Conservation (phyloP, 1,284 basidiomycete genomes). For the Ganoderma leucocontextum region DNA sequence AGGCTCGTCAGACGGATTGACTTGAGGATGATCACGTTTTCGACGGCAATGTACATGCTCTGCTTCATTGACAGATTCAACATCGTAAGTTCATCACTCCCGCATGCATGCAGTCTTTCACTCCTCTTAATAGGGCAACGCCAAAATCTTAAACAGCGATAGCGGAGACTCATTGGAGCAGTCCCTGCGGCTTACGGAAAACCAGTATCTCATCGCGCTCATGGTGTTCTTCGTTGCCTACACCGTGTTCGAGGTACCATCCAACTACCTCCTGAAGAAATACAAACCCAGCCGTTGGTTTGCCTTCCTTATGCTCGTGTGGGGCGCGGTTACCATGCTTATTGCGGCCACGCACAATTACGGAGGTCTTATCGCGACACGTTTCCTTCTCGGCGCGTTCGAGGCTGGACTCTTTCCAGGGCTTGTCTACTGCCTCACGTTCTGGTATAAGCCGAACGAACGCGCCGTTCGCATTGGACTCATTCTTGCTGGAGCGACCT, state of each 20-base stretch:
- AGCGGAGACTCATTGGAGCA: constrained; percentile 45
- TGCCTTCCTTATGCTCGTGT: constrained; percentile 48
- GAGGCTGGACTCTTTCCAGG: constrained; percentile 75
- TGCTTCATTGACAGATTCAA: constrained; percentile 31
- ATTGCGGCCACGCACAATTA: constrained; percentile 43
- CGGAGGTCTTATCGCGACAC: constrained; percentile 49
- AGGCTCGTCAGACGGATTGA: constrained; percentile 29
- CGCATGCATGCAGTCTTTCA: neutral
- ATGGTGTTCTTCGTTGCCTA: constrained; percentile 50
- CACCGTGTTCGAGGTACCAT: constrained; percentile 47
- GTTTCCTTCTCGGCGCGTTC: constrained; percentile 67
- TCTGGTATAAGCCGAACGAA: constrained; percentile 52
- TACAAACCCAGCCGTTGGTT: constrained; percentile 47
- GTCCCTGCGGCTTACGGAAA: constrained; percentile 38
- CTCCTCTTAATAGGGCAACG: constrained; percentile 42
- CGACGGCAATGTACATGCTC: constrained; percentile 29
- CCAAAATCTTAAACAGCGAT: constrained; percentile 46
- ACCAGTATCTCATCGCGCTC: constrained; percentile 47
- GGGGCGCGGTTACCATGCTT: constrained; percentile 50
- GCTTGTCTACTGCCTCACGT: constrained; percentile 54
- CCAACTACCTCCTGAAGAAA: constrained; percentile 53
- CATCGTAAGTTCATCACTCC: constrained; percentile 22
- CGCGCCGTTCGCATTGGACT: constrained; percentile 48
- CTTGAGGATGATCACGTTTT: constrained; percentile 19
- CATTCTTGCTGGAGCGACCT: constrained; percentile 48